Evolutionary conservation across 2,329 filamentous ascomycete species (phyloP).

Genomic region (Pyrenophora graminea): DNA sequence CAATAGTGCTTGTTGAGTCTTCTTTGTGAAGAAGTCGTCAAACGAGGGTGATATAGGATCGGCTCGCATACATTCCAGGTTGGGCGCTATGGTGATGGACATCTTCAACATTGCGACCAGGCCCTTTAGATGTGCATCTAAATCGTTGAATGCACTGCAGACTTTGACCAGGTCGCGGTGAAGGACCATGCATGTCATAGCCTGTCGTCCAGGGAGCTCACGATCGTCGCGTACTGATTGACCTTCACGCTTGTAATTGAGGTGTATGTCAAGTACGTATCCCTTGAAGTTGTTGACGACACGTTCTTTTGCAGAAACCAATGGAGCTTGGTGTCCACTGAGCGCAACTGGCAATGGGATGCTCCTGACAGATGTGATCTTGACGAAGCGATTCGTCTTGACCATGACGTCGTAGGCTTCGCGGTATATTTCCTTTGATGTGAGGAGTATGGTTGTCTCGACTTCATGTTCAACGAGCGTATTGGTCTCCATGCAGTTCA

Average conservation of each 20-base stretch:
- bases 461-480: neutral
- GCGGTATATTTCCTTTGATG: conserved; percentile 2
- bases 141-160: conserved; percentile 14
- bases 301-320: conserved; percentile 6
- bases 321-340: conserved; percentile 2
- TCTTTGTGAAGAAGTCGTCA: conserved; percentile 20
- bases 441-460: neutral
- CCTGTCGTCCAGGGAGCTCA: neutral
- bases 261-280: conserved; percentile 17
- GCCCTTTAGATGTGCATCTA: conserved; percentile 4
- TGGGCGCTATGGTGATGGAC: conserved; percentile 12
- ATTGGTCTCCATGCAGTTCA: neutral
- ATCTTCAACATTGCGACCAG: conserved; percentile 9
- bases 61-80: neutral
- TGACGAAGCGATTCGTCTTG: conserved; percentile 25
- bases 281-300: conserved; percentile 14
- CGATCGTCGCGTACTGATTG: neutral
- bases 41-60: neutral
- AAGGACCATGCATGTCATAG: conserved; percentile 15
- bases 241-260: neutral
- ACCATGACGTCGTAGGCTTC: conserved; percentile 16
- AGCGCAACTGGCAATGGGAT: conserved; percentile 3
- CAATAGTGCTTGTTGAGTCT: conserved; percentile 22
- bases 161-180: conserved; percentile 16
- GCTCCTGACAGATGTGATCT: conserved; percentile 5